These are phyloP conservation scores for Craterostigma plantagineum DNA, from an alignment of 257 asterid species.

Conservation along the genomic window DNA sequence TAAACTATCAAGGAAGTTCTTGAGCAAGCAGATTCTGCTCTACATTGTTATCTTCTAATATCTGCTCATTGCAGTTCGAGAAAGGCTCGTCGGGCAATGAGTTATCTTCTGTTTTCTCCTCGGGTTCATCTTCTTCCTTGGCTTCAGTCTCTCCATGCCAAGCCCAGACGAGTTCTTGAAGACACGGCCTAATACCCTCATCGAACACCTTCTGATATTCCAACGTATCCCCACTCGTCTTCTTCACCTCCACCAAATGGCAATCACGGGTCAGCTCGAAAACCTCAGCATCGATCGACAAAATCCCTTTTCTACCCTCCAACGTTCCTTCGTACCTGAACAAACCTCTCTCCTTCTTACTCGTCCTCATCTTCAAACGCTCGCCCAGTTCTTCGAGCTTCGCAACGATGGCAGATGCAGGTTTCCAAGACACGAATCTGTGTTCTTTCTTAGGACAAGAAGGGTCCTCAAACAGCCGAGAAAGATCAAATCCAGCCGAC, in stretches of 20 bases:
- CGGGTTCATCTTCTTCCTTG: too few relatives aligned
- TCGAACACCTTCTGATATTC: constrained; percentile 28
- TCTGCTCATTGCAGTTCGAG: too few relatives aligned
- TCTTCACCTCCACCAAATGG: constrained; percentile 38
- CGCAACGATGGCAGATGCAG: constrained; percentile 29
- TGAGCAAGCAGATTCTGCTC: too few relatives aligned
- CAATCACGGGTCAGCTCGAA: constrained; percentile 26
- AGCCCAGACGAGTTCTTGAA: constrained; percentile 44
- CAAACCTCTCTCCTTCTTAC: constrained; percentile 31
- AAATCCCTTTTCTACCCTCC: constrained; percentile 41
- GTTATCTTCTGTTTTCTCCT: too few relatives aligned
- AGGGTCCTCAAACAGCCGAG: constrained; percentile 35
- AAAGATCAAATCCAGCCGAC: constrained; percentile 38
- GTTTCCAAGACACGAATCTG: constrained; percentile 33
- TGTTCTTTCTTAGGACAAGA: constrained; percentile 23
- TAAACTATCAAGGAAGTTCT: too few relatives aligned
- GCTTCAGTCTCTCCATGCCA: constrained; percentile 25
- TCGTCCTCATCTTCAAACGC: constrained; percentile 21
- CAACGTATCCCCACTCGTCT: constrained; percentile 38
- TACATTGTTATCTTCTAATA: too few relatives aligned
- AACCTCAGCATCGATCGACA: constrained; percentile 38
- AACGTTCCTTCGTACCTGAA: constrained; percentile 25
- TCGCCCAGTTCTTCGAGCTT: constrained; percentile 35
- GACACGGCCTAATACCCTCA: constrained; percentile 35
- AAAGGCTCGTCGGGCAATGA: too few relatives aligned